Evolutionary conservation across 441 rosid species (phyloP), one percentile per base, ranked within the genome.

Genomic region (Adansonia grandidieri): DNA sequence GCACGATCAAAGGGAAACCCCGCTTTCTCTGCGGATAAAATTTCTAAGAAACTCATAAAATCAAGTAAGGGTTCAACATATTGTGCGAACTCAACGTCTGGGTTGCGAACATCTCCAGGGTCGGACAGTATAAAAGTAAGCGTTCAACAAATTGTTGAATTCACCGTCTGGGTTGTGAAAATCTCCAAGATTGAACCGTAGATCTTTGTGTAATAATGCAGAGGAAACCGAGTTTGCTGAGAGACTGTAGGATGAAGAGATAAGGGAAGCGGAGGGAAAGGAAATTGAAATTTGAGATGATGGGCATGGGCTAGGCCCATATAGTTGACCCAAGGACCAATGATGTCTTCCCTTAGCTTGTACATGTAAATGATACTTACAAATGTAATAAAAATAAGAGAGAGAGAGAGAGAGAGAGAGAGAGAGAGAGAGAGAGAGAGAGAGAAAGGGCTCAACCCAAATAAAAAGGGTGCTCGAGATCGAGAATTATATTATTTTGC

Each of bases 31-130:
- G 28, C 28, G 28, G 28, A 24, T 24, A 24, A 24, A 24, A 24
- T 24, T 24, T 24, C 28, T 24, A 24, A 24, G 28, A 24, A 24
- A 24, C 28, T 24, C 28, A 24, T 24, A 24, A 24, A 24, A 24
- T 7, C 48, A 7, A 45, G 70, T 15, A 15, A 24, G 19, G 54
- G 4, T 24, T 65, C 80, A 9, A 37, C 1, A 60, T 11, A 66
- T 68, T 10, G 56, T 5, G 72, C 10, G 42, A 80, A 53, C 66
- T 57, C 72, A n/a, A 53, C 6, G 66, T 15, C 13, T 77, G 83
- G 74, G 76, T 84, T 57, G 56, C 72, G 84, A 77, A 84, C 63
- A 78, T 84, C 87, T 74, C 47, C 82, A 1, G 78, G 84, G 28
- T 75, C 76, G 64, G 74, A 37, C 10, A 9, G 54, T 4, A 70